Evolutionary conservation across 305 asterid genomes (phyloP), one percentile per base, ranked within the genome.

Genomic region (Petunia hybrid): DNA sequence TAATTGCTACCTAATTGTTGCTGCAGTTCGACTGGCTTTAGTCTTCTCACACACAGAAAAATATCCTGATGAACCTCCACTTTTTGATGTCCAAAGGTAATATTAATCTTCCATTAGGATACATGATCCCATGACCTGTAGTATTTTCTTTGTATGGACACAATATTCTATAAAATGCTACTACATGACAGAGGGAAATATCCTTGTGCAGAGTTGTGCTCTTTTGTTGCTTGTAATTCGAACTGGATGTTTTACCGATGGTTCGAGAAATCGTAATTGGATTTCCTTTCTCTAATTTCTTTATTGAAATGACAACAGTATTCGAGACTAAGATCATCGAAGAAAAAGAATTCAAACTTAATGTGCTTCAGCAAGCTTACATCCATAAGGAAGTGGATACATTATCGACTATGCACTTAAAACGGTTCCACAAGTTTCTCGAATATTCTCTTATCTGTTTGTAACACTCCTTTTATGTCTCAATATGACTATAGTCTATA

Each of bases 11-110:
- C 74, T 40, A 84, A 59, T 63, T 76, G 79, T 82, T 74, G 59
- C 67, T 82, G 86, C 93, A 97, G 98, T 91, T 87, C 89, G 82
- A 81, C 84, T 95, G 87, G 97, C 88, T 66, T 89, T 97, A 84
- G 86, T 97, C 76, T 93, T 97, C 90, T 85, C 99, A 0, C 99
- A 97, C 87, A 97, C 99, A 39, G 94, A 93, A 86, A 94, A 86
- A 10, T 94, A 97, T 84, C 99, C 99, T 0, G 99, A 94, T 83
- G 99, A 93, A 85, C 97, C 97, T 79, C 99, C 99, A 39, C 98
- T 94, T 85, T 83, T 97, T 89, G 80, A 35, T 80, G 81, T 92
- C 82, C 87, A 80, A 86, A 94, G 97, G 99, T 83, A 82, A 57
- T 3, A 48, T 51, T 22, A 51, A 2, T 2, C 1, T 38, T 51